Evolutionary conservation across 2,329 filamentous ascomycete genomes (phyloP).

Genomic region (Hypoxylon sp.): DNA sequence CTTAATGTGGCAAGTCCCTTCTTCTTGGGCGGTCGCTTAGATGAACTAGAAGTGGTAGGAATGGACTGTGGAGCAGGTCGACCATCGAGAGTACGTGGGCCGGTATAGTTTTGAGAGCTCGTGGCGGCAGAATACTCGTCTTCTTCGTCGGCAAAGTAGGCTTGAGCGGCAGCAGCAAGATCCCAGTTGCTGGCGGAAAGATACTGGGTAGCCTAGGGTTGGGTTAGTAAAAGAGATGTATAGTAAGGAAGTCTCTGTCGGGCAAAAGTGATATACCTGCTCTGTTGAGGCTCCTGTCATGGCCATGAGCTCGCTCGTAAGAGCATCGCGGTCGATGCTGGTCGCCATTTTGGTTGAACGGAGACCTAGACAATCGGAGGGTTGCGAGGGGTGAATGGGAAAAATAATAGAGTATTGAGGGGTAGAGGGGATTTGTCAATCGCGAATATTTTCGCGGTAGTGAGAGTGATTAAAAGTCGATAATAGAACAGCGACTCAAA

Average conservation of each 20-base stretch:
- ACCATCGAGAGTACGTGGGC: constrained; percentile 74
- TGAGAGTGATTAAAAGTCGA: background rate
- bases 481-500: background rate
- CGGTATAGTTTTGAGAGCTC: constrained; percentile 65
- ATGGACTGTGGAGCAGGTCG: constrained; percentile 67
- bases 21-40: constrained; percentile 66
- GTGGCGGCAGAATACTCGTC: constrained; percentile 59
- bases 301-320: constrained; percentile 67
- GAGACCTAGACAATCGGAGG: constrained; percentile 6
- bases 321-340: constrained; percentile 58
- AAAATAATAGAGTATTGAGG: background rate
- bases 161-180: constrained; percentile 71
- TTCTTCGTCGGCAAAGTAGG: constrained; percentile 73
- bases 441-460: background rate
- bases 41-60: constrained; percentile 54
- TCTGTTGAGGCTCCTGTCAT: constrained; percentile 67
- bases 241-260: background rate
- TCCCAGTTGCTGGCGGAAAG: constrained; percentile 77
- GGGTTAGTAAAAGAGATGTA: constrained; percentile 31
- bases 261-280: constrained; percentile 44
- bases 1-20: constrained; percentile 74
- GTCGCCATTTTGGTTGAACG: constrained; percentile 54
- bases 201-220: constrained; percentile 74
- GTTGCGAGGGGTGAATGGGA: background rate
- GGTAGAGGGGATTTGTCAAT: background rate